These are phyloP conservation scores for Saccharomycopsis sp. DNA, from an alignment of 805 yeast species.

Conservation along the genomic window DNA sequence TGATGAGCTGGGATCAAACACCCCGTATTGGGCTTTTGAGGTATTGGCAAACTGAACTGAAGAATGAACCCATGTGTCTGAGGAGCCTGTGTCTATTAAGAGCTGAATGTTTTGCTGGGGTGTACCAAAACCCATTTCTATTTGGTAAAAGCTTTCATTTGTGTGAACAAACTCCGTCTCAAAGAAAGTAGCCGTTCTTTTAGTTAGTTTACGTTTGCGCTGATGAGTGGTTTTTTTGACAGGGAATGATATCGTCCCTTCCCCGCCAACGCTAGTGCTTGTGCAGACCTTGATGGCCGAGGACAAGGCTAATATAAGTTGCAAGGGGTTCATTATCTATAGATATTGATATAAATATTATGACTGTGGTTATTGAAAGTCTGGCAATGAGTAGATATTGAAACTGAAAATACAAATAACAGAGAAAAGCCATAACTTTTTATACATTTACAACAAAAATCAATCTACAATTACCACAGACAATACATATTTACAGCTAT, in stretches of 20 bases:
- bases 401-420: no score
- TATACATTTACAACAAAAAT: no score
- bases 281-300: background rate
- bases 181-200: background rate
- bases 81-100: constrained; percentile 68
- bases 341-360: no score
- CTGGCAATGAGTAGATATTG: no score
- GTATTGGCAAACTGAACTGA: background rate
- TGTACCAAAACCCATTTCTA: constrained; percentile 46
- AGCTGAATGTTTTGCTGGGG: constrained; percentile 46
- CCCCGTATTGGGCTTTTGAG: background rate
- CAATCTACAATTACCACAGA: no score
- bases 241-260: background rate
- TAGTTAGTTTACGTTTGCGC: background rate
- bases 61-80: constrained; percentile 55
- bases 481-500: no score
- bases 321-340: no score
- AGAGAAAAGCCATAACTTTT: no score
- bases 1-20: background rate
- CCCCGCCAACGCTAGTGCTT: background rate
- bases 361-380: no score
- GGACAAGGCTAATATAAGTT: background rate
- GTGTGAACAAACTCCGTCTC: background rate
- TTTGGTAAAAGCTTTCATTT: constrained; percentile 36
- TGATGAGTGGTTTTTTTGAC: background rate